Evolutionary conservation across 192 early-diverging fungal species (phyloP).

Genomic region (Linnemannia schmuckeri): DNA sequence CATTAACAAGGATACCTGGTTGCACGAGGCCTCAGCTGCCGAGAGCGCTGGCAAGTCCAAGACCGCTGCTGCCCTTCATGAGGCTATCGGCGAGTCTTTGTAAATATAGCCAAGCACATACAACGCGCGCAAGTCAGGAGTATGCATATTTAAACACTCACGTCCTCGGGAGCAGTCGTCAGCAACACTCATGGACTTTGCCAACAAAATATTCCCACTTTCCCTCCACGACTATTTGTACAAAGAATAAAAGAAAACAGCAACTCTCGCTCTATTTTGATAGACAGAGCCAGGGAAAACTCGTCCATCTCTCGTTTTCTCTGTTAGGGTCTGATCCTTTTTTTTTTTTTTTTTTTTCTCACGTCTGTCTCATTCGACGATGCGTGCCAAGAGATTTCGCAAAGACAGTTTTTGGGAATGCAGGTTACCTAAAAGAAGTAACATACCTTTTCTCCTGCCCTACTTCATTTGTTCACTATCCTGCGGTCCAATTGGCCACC

Average conservation of each 20-base stretch:
- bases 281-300: not conserved
- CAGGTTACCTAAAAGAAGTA: no score
- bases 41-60: slow-evolving; percentile 30
- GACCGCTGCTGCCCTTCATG: slow-evolving; percentile 41
- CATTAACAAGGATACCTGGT: slow-evolving; percentile 33
- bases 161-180: not conserved
- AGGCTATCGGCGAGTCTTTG: slow-evolving; percentile 31
- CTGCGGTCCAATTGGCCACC: not conserved
- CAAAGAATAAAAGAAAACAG: not conserved
- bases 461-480: not conserved
- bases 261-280: not conserved
- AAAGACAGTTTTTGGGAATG: not conserved
- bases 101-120: not conserved
- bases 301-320: not conserved
- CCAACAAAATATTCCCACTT: not conserved
- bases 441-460: no score
- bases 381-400: not conserved
- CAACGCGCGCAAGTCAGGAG: not conserved
- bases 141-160: not conserved
- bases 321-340: not conserved
- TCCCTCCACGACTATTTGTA: not conserved
- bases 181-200: not conserved
- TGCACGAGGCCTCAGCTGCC: slow-evolving; percentile 29
- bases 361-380: no score
- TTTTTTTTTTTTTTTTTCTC: not conserved